A percentile compares a stretch with the other conserved stretches of the same genome.
phyloP scores from a whole-genome alignment of 257 asterid genomes.

The Striga asiatica region DNA sequence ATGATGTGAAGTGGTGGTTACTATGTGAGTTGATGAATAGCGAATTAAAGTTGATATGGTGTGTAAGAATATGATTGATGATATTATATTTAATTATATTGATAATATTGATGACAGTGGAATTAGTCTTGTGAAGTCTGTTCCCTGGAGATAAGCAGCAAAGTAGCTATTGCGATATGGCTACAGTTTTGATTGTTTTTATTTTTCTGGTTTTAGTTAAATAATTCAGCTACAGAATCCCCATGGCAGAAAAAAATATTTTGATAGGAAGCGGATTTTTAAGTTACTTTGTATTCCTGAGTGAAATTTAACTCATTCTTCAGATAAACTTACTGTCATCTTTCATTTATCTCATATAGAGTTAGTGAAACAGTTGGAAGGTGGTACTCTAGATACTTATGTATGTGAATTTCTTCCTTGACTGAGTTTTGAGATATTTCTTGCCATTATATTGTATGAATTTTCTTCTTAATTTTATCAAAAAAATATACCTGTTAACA shows the following conservation, averaged over 20 bases:
- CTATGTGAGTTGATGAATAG: no score
- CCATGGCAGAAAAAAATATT: neutral
- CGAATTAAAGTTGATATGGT: no score
- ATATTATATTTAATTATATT: no score
- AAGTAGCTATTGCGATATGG: neutral
- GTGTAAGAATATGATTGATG: no score
- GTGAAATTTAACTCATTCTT: neutral
- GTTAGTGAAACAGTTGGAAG: slow-evolving; percentile 2
- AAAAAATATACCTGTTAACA: slow-evolving; percentile 21
- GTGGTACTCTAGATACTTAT: slow-evolving; percentile 5
- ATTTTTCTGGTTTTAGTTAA: neutral
- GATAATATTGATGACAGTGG: no score
- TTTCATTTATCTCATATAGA: slow-evolving; percentile 1
- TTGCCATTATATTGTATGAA: slow-evolving; percentile 6
- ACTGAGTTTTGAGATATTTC: neutral
- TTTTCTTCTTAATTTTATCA: slow-evolving; percentile 5
- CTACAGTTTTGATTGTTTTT: neutral
- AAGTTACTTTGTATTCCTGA: neutral
- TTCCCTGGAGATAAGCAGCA: slow-evolving; percentile 4
- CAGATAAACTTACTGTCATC: neutral
- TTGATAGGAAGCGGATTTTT: slow-evolving; percentile 2
- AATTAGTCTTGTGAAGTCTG: neutral
- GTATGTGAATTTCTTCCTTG: slow-evolving; percentile 1
- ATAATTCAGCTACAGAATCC: no score
- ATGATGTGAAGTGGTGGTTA: no score